Evolutionary conservation across 495 filamentous ascomycete genomes (phyloP).

Genomic region (Massariosphaeria phaeospora): DNA sequence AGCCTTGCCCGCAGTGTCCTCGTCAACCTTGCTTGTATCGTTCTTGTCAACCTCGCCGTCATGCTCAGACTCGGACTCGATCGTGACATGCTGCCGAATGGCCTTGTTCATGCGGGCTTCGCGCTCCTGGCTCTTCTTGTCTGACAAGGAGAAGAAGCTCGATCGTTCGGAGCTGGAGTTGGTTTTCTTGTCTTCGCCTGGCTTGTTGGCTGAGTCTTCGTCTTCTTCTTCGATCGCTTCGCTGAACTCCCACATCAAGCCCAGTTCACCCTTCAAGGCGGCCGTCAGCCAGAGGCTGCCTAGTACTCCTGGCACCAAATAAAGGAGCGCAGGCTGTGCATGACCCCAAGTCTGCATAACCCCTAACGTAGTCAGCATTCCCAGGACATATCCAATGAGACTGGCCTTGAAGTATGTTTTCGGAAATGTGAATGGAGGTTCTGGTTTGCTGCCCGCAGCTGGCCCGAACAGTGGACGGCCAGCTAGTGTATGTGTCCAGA

Average conservation of each 20-base stretch:
- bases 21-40: neutral
- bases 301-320: slow-evolving; percentile 85
- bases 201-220: slow-evolving; percentile 29
- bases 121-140: slow-evolving; percentile 22
- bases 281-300: slow-evolving; percentile 76
- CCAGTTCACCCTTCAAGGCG: slow-evolving; percentile 60
- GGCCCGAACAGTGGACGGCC: slow-evolving; percentile 29
- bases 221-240: slow-evolving; percentile 53
- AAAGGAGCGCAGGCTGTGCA: slow-evolving; percentile 86
- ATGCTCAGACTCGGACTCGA: slow-evolving; percentile 8
- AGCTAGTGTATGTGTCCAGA: slow-evolving; percentile 58
- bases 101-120: slow-evolving; percentile 24
- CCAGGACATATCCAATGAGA: slow-evolving; percentile 69
- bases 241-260: slow-evolving; percentile 72
- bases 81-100: slow-evolving; percentile 14
- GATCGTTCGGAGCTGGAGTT: slow-evolving; percentile 11
- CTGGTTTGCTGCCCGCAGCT: slow-evolving; percentile 17
- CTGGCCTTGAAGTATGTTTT: slow-evolving; percentile 86
- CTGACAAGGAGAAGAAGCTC: slow-evolving; percentile 32
- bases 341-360: slow-evolving; percentile 75
- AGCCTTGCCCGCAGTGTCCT: slow-evolving; percentile 15
- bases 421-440: slow-evolving; percentile 51
- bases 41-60: slow-evolving; percentile 5
- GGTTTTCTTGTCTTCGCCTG: slow-evolving; percentile 12
- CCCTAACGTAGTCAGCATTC: slow-evolving; percentile 70